These are phyloP conservation scores for Mycena rosella DNA, from an alignment of 768 basidiomycete species.

Conservation along the genomic window DNA sequence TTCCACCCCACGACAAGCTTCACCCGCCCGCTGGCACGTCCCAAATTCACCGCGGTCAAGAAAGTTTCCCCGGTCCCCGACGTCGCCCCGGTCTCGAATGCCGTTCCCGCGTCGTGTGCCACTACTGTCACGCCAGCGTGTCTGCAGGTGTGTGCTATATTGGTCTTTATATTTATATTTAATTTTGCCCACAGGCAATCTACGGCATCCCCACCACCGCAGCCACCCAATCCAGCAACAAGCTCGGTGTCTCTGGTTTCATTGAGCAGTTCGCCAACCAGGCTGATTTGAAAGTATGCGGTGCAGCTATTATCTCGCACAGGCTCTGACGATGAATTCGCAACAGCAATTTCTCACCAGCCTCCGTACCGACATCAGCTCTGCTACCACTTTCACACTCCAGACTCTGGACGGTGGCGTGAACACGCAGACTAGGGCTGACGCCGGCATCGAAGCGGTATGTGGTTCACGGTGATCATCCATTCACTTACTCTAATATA, in stretches of 20 bases:
- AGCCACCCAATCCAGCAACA: constrained; percentile 36
- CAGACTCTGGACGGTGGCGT: constrained; percentile 53
- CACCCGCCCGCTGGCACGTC: constrained; percentile 19
- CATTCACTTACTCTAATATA: background rate
- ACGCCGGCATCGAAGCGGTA: constrained; percentile 51
- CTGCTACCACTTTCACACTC: constrained; percentile 48
- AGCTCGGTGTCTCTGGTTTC: constrained; percentile 38
- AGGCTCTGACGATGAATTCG: constrained; percentile 38
- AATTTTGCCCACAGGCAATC: constrained; percentile 17
- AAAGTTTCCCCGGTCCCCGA: background rate
- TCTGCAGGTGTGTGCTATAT: constrained; percentile 29
- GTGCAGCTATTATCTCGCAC: background rate
- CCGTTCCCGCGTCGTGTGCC: constrained; percentile 38
- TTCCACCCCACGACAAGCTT: constrained; percentile 41
- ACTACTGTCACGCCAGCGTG: constrained; percentile 38
- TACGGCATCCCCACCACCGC: constrained; percentile 42
- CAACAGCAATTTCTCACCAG: constrained; percentile 39
- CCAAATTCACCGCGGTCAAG: constrained; percentile 18
- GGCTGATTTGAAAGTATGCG: constrained; percentile 12
- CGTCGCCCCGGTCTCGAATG: constrained; percentile 2
- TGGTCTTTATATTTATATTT: background rate
- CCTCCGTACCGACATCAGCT: constrained; percentile 47
- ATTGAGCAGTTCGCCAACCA: constrained; percentile 33
- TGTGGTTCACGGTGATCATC: background rate
- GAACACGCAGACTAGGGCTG: constrained; percentile 44